A percentile compares a stretch with the other conserved stretches of the same genome.
These are phyloP conservation scores for Chaetomium olivaceum DNA, from an alignment of 2,329 filamentous ascomycete species.

Conservation along the genomic window DNA sequence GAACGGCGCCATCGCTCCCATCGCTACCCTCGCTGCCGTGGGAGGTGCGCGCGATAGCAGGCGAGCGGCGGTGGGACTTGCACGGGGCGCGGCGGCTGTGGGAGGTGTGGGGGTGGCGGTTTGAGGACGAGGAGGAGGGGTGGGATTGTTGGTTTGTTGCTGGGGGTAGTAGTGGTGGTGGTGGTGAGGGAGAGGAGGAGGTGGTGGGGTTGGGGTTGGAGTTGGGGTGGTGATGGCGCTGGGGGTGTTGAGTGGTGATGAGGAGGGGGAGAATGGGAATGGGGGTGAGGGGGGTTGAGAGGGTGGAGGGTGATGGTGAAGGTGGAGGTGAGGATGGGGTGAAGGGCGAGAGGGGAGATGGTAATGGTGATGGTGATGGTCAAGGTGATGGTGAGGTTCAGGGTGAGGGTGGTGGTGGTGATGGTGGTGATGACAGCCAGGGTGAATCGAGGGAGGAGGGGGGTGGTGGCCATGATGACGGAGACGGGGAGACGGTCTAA, in stretches of 20 bases:
- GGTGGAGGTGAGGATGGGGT: background rate
- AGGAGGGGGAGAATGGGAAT: too few species aligned
- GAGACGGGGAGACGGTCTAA: background rate
- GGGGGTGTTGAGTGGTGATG: background rate
- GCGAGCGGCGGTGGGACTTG: constrained; percentile 19
- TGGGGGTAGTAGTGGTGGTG: background rate
- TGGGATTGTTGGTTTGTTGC: background rate
- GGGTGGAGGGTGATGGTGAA: too few species aligned
- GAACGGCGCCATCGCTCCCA: too few species aligned
- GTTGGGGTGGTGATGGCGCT: background rate
- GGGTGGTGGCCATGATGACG: background rate
- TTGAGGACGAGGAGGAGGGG: background rate
- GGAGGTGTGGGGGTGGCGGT: constrained; percentile 1
- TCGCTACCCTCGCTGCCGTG: too few species aligned
- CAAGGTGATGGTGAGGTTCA: background rate
- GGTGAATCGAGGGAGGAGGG: too few species aligned
- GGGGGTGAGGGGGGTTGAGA: too few species aligned
- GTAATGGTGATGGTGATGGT: too few species aligned
- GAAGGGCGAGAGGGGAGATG: too few species aligned
- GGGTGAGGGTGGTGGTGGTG: background rate
- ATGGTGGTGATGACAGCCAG: background rate
- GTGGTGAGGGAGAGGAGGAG: background rate
- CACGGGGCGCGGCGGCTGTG: constrained; percentile 3
- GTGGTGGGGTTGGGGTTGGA: background rate
- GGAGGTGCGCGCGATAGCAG: constrained; percentile 7